A percentile compares a stretch with the other conserved stretches of the same genome.
Evolutionary conservation across 305 asterid genomes (phyloP).

Genomic region (Fraxinus albicans): DNA sequence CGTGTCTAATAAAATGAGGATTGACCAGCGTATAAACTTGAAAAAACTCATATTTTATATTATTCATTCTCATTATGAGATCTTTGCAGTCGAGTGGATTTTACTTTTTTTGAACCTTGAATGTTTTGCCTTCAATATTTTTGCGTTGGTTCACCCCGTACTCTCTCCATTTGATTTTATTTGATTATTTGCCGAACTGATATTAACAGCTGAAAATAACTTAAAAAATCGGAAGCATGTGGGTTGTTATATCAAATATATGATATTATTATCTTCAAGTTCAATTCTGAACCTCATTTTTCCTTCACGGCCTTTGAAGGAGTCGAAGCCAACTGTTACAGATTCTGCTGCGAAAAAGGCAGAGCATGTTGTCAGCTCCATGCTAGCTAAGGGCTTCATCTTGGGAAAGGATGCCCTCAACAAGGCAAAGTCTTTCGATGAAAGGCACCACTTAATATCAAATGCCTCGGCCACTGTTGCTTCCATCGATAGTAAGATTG

Average conservation of each 20-base stretch:
- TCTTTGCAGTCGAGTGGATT: neutral
- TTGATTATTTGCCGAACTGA: neutral
- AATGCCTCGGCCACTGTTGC: slow-evolving; percentile 53
- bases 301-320: slow-evolving; percentile 21
- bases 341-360: slow-evolving; percentile 39
- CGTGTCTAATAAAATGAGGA: neutral
- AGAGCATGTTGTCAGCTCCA: slow-evolving; percentile 55
- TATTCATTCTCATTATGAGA: neutral
- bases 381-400: slow-evolving; percentile 59
- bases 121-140: neutral
- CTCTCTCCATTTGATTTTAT: neutral
- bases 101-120: neutral
- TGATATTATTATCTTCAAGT: neutral
- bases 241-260: neutral
- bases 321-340: slow-evolving; percentile 17
- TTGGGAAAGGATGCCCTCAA: slow-evolving; percentile 59
- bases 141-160: neutral
- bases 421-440: slow-evolving; percentile 50
- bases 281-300: neutral
- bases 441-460: slow-evolving; percentile 45
- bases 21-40: neutral
- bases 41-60: neutral
- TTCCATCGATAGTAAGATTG: slow-evolving; percentile 45
- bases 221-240: neutral
- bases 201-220: neutral